phyloP scores from a whole-genome alignment of 2,329 filamentous ascomycete genomes.

The Metarhizium robertsii region DNA sequence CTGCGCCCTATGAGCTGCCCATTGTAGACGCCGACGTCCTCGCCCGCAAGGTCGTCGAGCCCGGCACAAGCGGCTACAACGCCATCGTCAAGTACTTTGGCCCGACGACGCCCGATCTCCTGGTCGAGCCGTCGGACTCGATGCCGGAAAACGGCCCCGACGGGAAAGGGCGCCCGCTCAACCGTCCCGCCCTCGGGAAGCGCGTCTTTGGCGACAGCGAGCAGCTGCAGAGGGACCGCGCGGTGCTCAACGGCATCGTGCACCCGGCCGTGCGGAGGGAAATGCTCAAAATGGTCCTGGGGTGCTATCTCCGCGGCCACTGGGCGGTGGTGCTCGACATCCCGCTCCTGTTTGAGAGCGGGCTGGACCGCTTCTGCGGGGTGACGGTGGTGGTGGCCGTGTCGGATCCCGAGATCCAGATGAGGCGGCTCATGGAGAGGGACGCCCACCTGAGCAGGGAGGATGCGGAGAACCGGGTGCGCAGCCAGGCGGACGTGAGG shows the following conservation, averaged over 20 bases:
- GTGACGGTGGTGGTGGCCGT: conserved; percentile 83
- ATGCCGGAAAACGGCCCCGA: conserved; percentile 44
- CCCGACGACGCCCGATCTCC: conserved; percentile 74
- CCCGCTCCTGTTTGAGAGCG: conserved; percentile 82
- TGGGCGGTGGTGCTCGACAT: conserved; percentile 93
- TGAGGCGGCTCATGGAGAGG: conserved; percentile 63
- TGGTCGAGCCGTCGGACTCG: conserved; percentile 49
- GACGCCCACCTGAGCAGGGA: conserved; percentile 73
- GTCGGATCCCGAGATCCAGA: conserved; percentile 69
- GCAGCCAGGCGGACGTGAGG: conserved; percentile 76
- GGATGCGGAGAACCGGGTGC: conserved; percentile 79
- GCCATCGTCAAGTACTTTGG: conserved; percentile 76
- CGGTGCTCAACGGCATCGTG: conserved; percentile 77
- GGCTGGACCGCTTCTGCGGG: conserved; percentile 77
- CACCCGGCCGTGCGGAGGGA: conserved; percentile 81
- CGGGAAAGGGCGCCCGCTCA: conserved; percentile 64
- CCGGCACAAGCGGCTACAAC: conserved; percentile 74
- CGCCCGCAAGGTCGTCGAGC: conserved; percentile 88
- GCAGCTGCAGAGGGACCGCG: conserved; percentile 61
- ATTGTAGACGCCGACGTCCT: conserved; percentile 91
- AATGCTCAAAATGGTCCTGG: conserved; percentile 68
- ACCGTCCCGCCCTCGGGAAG: conserved; percentile 74
- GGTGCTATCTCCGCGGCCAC: conserved; percentile 61
- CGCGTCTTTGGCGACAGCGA: conserved; percentile 77
- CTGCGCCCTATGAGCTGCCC: conserved; percentile 74